Conservation (phyloP, 2,329 filamentous ascomycete species). For the Malbranchea cinnamomea region DNA sequence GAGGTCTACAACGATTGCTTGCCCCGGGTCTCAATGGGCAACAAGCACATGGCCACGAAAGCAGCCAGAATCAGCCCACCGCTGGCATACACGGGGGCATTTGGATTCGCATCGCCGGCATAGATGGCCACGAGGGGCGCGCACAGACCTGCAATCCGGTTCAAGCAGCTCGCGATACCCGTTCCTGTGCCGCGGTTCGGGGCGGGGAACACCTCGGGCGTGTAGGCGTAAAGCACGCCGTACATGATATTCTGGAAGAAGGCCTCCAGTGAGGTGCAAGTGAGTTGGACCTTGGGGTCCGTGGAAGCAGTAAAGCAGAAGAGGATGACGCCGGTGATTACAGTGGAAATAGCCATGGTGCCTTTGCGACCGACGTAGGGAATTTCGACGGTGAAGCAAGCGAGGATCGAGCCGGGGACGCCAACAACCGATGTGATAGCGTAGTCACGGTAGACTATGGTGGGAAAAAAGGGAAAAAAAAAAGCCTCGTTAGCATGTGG, state of each 20-base stretch:
- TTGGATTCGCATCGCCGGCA: constrained; percentile 20
- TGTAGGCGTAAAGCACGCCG: constrained; percentile 43
- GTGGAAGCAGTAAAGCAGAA: constrained; percentile 40
- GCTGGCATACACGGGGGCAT: constrained; percentile 31
- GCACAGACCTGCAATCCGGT: constrained; percentile 30
- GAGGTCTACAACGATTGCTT: constrained; percentile 28
- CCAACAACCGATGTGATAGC: constrained; percentile 65
- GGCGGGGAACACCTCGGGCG: constrained; percentile 43
- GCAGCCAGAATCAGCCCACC: constrained; percentile 30
- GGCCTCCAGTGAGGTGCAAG: constrained; percentile 38
- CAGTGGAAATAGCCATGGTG: constrained; percentile 38
- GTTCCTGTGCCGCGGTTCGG: constrained; percentile 40
- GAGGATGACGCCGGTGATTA: constrained; percentile 38
- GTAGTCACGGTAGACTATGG: constrained; percentile 57
- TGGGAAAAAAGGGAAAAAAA: constrained; percentile 5
- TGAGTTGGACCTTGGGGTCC: constrained; percentile 34
- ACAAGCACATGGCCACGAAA: constrained; percentile 29
- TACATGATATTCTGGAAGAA: constrained; percentile 45
- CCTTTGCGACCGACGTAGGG: constrained; percentile 47
- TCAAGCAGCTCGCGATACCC: constrained; percentile 32
- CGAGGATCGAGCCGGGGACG: constrained; percentile 61
- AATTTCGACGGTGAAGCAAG: constrained; percentile 55
- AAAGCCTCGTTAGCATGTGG: too few relatives aligned
- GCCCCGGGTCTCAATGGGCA: constrained; percentile 34
- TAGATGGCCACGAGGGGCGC: constrained; percentile 33